Percentiles rank a stretch among this genome's conserved stretches.
Conservation (phyloP, 352 stramenopile species). For the Elongisporangium anandrum region DNA sequence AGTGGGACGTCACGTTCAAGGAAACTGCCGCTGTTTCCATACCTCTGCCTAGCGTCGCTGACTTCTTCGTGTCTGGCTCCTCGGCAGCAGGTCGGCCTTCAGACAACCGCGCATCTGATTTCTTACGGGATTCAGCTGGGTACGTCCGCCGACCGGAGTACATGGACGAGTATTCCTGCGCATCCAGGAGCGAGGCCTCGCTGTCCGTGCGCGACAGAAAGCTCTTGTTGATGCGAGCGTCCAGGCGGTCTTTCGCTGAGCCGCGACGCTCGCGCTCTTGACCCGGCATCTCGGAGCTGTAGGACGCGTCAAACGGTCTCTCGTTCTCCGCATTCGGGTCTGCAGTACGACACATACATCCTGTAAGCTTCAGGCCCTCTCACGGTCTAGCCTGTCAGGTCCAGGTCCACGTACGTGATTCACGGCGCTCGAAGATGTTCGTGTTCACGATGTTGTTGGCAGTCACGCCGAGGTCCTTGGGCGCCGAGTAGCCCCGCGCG, state of each 20-base stretch:
- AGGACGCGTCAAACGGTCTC: not conserved
- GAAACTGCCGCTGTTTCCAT: not conserved
- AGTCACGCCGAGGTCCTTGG: not conserved
- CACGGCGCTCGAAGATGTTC: not conserved
- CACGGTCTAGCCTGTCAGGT: no score
- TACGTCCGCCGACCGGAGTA: conserved; percentile 68
- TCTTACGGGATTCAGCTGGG: conserved; percentile 50
- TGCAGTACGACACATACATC: not conserved
- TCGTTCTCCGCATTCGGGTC: not conserved
- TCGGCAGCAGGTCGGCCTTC: conserved; percentile 15
- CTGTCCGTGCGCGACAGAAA: conserved; percentile 32
- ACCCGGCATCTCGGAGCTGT: not conserved
- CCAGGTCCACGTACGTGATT: not conserved
- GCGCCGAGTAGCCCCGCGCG: conserved; percentile 5
- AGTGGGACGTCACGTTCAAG: not conserved
- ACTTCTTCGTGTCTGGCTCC: conserved; percentile 30
- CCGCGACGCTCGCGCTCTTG: not conserved
- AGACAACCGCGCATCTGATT: conserved; percentile 37
- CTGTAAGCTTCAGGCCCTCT: not conserved
- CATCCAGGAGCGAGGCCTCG: conserved; percentile 15
- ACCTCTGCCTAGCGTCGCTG: conserved; percentile 25
- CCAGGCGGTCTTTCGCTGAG: conserved; percentile 29
- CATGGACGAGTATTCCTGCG: conserved; percentile 36
- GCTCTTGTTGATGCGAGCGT: conserved; percentile 64
- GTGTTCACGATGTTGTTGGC: not conserved